Conservation (phyloP, 805 yeast species). For the Debaryomyces castellii region DNA sequence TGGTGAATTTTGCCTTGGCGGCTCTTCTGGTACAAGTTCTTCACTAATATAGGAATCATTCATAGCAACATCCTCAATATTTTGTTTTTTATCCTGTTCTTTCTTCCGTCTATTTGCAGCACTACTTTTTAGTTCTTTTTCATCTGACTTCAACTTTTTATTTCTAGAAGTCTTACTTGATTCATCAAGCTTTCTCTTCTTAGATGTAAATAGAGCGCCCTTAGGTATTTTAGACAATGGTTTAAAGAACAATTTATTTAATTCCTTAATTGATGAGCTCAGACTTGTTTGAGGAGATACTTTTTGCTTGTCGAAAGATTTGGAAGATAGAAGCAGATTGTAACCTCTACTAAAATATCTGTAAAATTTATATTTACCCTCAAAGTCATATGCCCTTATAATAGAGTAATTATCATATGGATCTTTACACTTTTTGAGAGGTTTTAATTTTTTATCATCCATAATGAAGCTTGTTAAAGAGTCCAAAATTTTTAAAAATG, state of each 20-base stretch:
- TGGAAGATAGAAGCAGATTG: background rate
- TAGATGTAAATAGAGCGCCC: constrained; percentile 15
- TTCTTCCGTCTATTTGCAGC: background rate
- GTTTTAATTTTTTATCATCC: constrained; percentile 26
- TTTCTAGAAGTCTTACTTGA: background rate
- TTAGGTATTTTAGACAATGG: constrained; percentile 26
- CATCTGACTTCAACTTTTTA: constrained; percentile 2
- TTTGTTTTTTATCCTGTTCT: constrained; percentile 1
- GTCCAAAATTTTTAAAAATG: constrained; percentile 53
- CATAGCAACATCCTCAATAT: background rate
- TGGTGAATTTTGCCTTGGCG: no score
- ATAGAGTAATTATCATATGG: constrained; percentile 32
- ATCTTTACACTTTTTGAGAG: constrained; percentile 25
- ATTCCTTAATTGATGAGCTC: constrained; percentile 2
- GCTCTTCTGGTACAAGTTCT: background rate
- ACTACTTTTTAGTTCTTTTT: constrained; percentile 1
- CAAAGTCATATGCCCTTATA: constrained; percentile 65
- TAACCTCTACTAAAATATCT: constrained; percentile 41
- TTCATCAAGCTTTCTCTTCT: constrained; percentile 13
- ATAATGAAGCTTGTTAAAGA: constrained; percentile 39
- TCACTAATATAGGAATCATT: constrained; percentile 7
- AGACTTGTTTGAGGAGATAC: background rate
- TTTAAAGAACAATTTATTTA: constrained; percentile 13
- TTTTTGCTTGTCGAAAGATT: background rate
- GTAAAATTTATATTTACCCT: constrained; percentile 72